Percentiles rank a stretch among this genome's conserved stretches.
Conservation (phyloP, 495 filamentous ascomycete species). For the Neurospora sp. region DNA sequence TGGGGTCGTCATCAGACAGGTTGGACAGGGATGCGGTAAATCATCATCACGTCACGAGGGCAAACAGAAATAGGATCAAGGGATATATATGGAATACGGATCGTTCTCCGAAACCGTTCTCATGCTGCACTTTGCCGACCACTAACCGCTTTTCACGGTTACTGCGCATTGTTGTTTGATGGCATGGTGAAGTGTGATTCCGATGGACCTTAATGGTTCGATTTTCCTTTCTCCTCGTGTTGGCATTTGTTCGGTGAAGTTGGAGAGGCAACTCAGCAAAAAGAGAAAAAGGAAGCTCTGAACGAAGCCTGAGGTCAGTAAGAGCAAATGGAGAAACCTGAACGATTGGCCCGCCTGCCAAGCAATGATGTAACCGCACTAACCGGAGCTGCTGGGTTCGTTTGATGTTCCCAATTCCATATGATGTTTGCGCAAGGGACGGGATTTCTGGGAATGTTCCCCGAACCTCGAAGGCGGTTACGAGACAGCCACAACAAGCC, state of each 20-base stretch:
- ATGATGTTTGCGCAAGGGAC: background rate
- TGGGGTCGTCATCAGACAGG: slow-evolving; percentile 6
- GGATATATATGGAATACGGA: background rate
- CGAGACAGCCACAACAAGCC: background rate
- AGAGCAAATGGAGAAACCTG: background rate
- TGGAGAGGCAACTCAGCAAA: background rate
- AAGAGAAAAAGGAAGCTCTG: background rate
- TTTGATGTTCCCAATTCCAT: background rate
- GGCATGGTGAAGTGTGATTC: background rate
- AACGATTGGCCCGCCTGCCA: background rate
- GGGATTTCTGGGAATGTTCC: background rate
- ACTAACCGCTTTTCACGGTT: background rate
- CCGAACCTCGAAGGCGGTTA: background rate
- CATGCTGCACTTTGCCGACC: background rate
- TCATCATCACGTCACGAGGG: slow-evolving; percentile 19
- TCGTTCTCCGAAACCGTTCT: background rate
- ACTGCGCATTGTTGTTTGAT: background rate
- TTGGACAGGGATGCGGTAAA: slow-evolving; percentile 9
- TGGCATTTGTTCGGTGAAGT: background rate
- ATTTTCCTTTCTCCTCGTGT: background rate
- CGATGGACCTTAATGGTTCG: background rate
- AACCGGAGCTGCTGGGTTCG: background rate
- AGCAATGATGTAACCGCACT: background rate
- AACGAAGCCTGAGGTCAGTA: background rate
- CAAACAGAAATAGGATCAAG: background rate